Percentiles rank a stretch among this genome's conserved stretches.
Evolutionary conservation across 2,329 filamentous ascomycete species (phyloP).

Genomic region (Fonsecaea nubica): DNA sequence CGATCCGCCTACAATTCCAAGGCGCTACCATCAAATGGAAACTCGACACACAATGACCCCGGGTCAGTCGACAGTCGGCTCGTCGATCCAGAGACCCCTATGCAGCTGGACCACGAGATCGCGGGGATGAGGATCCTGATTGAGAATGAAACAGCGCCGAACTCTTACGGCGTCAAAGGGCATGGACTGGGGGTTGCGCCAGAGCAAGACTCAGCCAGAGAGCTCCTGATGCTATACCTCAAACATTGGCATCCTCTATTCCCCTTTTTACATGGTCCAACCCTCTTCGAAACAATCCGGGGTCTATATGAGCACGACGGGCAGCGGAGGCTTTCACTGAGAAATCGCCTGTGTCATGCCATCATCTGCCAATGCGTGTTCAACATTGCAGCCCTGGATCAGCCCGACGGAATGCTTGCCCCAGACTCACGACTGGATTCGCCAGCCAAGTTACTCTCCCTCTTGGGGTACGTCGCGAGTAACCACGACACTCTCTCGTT

Average conservation of each 20-base stretch:
- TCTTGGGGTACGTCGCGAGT: conserved; percentile 56
- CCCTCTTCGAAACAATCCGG: conserved; percentile 57
- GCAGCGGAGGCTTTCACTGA: conserved; percentile 40
- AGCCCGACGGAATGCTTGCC: conserved; percentile 47
- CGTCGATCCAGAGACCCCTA: conserved; percentile 24
- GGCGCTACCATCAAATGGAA: conserved; percentile 18
- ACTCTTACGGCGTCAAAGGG: conserved; percentile 23
- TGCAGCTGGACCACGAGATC: conserved; percentile 1
- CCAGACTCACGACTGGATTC: conserved; percentile 53
- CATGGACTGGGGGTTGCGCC: conserved; percentile 42
- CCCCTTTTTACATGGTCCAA: conserved; percentile 63
- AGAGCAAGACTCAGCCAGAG: conserved; percentile 44
- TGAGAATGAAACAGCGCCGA: conserved; percentile 12
- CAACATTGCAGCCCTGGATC: conserved; percentile 58
- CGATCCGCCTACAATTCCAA: conserved; percentile 37
- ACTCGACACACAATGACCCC: conserved; percentile 20
- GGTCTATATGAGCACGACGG: conserved; percentile 45
- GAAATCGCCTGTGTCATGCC: conserved; percentile 57
- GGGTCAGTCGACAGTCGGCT: conserved; percentile 21
- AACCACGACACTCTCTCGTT: conserved; percentile 51
- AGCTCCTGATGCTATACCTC: conserved; percentile 49
- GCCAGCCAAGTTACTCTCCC: conserved; percentile 58
- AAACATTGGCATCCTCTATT: conserved; percentile 61
- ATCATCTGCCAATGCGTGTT: conserved; percentile 60
- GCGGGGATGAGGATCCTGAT: conserved; percentile 15